Base-by-base conservation (phyloP, 495 filamentous ascomycete species). In the Terfezia boudieri region DNA sequence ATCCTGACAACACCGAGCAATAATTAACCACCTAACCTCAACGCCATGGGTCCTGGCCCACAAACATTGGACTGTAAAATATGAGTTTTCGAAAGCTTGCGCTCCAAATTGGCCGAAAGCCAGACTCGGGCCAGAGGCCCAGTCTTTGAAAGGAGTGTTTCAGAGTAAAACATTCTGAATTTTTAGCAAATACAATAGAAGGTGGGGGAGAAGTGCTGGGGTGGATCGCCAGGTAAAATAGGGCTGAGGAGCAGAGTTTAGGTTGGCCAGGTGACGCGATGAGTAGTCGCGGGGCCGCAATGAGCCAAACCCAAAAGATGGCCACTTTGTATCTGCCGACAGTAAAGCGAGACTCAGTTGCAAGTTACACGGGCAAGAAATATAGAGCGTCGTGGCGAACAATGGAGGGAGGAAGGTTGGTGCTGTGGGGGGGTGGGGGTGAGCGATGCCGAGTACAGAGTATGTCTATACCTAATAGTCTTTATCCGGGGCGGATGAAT, bases 121-220 rank as follows among this genome's bases (percentile, higher is more conserved):
- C 90, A 96, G 69, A 94, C 90, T 63, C 88, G 84, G 66, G 90
- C 92, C 74, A 98, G 67, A 61, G 90, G 87, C 74, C 92, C 90
- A 52, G 86, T 94, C 79, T 92, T 90, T 54, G 86, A 88, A 57
- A 98, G 78, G 55, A 98, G 77, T 50, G 86, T 86, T 72, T 94
- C 89, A 22, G 90, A 94, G 70, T 94, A 98, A 72, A 98, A 98
- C 90, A 98, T 98, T 61, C 52, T 57, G 38, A 37, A 55, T 50
- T 23, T 54, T 54, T 55, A 59, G 49, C 59, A 55, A 17, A 54
- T 38, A 36, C 49, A 59, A 55, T 63, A 50, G 51, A 54, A 51
- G 48, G 37, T 59, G 66, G 55, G n/a, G 7, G 55, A 63, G 68
- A 60, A 64, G 64, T 61, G 55, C 57, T 53, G 50, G 64, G 56